Evolutionary conservation across 257 asterid genomes (phyloP), one percentile per base, ranked within the genome.

Genomic region (Anisodus acutangulus): DNA sequence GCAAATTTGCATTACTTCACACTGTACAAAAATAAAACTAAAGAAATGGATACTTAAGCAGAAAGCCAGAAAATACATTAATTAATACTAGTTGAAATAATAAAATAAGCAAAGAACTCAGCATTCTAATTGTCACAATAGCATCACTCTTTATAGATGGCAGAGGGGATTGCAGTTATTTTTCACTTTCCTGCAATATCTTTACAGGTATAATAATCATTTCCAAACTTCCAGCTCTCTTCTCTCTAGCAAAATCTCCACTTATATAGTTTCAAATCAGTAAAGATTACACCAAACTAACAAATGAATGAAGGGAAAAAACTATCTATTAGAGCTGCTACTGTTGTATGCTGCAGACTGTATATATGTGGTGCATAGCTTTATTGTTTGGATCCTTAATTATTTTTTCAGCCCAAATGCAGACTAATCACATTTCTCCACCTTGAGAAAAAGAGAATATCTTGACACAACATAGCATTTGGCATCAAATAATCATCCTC

Each of bases 271-370:
- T 26, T 7, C 49, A 8, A 12, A 76, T 51, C 47, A 76, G 47
- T 13, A 6, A 51, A 53, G 62, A 51, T 76, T 51, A 76, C 47
- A 76, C 2, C 13, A 51, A 76, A 26, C 26, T 76, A 47, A 53
- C 49, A 51, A 76, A 76, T 26, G 47, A 76, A 76, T 76, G 81
- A 76, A 76, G 47, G 15, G 81, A 76, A 76, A 54, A 13, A 51
- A 53, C 81, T 51, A 76, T 76, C 62, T 76, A 51, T 51, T 51
- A 76, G 47, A 13, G 64, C 81, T 51, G 64, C 81, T 76, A 13
- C 64, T 26, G 62, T 76, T 53, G 22, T 76, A 51, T 49, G 63
- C 47, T 26, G 81, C 47, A 76, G 39, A 74, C 19, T 76, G 47
- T 76, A 76, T 76, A 4, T 26, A 11, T 26, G 47, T 51, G 19